Evolutionary conservation across 2,329 filamentous ascomycete genomes (phyloP).

Genomic region (Hymenoscyphus occultus): DNA sequence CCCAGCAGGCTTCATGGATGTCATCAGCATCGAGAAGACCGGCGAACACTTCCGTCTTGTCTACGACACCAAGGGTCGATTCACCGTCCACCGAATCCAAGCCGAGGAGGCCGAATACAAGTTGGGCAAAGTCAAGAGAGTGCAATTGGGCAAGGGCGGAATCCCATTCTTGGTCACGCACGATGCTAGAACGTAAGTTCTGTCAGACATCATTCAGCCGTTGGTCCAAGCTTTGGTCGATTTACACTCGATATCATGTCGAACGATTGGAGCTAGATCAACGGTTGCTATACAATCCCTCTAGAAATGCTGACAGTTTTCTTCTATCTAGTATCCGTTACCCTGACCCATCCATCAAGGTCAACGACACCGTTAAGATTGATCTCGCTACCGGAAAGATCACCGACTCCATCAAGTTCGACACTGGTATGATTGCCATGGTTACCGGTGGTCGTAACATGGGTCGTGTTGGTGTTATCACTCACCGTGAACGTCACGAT

Average conservation of each 20-base stretch:
- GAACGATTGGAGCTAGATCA: slow-evolving; percentile 35
- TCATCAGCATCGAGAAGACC: slow-evolving; percentile 99
- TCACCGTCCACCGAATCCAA: slow-evolving; percentile 99
- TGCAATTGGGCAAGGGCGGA: slow-evolving; percentile 98
- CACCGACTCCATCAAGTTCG: slow-evolving; percentile 96
- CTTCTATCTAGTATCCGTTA: slow-evolving; percentile 79
- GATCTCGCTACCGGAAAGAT: slow-evolving; percentile 97
- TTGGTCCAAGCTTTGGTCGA: slow-evolving; percentile 99
- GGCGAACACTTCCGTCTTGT: slow-evolving; percentile 99
- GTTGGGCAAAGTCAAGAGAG: slow-evolving; percentile 99
- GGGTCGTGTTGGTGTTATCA: slow-evolving; percentile 99
- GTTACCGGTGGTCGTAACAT: slow-evolving; percentile 99
- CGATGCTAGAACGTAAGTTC: slow-evolving; percentile 99
- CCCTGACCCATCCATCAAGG: slow-evolving; percentile 97
- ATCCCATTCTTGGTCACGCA: slow-evolving; percentile 99
- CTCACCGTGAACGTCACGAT: slow-evolving; percentile 99
- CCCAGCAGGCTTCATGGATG: slow-evolving; percentile 99
- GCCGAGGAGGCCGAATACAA: slow-evolving; percentile 99
- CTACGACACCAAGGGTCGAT: slow-evolving; percentile 99
- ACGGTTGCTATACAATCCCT: slow-evolving; percentile 35
- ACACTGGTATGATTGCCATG: slow-evolving; percentile 98
- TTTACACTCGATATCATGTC: slow-evolving; percentile 29
- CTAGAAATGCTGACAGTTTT: slow-evolving; percentile 35
- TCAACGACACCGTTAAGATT: slow-evolving; percentile 99
- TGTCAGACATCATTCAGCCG: slow-evolving; percentile 98